phyloP scores from a whole-genome alignment of 192 early-diverging fungal species.

The Dissophora globulifera region DNA sequence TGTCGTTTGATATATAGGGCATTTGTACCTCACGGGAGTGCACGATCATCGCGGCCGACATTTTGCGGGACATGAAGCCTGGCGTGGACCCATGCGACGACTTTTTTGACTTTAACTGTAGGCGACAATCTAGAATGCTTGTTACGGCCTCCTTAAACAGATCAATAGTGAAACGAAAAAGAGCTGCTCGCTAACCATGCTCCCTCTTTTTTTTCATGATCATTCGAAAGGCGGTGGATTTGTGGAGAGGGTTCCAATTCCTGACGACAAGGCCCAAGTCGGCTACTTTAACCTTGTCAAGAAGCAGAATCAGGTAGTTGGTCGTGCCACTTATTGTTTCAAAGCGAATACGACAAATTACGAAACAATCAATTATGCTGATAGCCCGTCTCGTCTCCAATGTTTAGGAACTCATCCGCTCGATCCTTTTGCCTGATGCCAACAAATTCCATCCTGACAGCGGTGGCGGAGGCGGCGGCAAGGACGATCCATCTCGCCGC shows the following conservation, averaged over 20 bases:
- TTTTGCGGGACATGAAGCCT: constrained; percentile 65
- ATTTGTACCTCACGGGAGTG: constrained; percentile 67
- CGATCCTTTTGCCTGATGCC: constrained; percentile 63
- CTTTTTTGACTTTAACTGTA: constrained; percentile 76
- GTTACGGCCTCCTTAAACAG: too few relatives aligned
- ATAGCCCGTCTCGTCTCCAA: too few relatives aligned
- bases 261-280: constrained; percentile 64
- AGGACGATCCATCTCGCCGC: constrained; percentile 56
- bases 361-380: neutral
- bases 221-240: constrained; percentile 78
- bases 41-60: constrained; percentile 60
- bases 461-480: neutral
- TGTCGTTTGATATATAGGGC: too few relatives aligned
- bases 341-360: neutral
- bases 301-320: constrained; percentile 57
- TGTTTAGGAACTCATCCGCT: constrained; percentile 51
- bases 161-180: too few relatives aligned
- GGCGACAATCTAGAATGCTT: neutral
- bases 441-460: constrained; percentile 29
- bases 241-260: constrained; percentile 62
- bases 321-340: neutral
- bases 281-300: constrained; percentile 56
- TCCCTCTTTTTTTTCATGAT: too few relatives aligned
- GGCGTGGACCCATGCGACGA: constrained; percentile 72
- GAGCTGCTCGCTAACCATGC: too few relatives aligned